Evolutionary conservation across 2,329 filamentous ascomycete species (phyloP).

Genomic region (Neurospora crassa): DNA sequence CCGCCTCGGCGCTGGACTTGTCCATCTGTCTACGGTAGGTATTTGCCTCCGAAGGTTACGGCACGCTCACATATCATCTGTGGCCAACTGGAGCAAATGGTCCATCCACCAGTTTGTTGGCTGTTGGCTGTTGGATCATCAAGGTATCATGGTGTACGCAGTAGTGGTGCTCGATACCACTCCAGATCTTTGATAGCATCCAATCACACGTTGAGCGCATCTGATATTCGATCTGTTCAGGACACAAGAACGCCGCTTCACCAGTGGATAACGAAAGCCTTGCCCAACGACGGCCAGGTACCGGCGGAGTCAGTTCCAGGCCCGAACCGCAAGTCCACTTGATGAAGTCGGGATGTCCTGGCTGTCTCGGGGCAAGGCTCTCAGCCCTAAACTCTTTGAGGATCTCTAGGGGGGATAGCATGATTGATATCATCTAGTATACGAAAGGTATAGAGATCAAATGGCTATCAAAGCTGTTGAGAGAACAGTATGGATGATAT

Average conservation of each 20-base stretch:
- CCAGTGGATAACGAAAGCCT: not conserved
- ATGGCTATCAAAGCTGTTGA: not conserved
- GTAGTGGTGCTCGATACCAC: not conserved
- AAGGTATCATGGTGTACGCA: not conserved
- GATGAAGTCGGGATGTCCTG: not conserved
- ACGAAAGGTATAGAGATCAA: not conserved
- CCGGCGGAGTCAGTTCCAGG: not conserved
- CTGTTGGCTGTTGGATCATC: not conserved
- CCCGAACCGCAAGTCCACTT: not conserved
- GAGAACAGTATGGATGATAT: not conserved
- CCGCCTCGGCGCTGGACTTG: not conserved
- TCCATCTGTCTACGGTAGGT: not conserved
- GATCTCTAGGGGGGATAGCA: not conserved
- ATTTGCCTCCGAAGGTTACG: not conserved
- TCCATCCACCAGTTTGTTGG: not conserved
- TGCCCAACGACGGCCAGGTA: not conserved
- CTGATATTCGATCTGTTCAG: not conserved
- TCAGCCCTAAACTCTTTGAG: not conserved
- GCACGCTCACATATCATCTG: not conserved
- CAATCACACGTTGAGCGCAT: not conserved
- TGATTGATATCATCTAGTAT: not conserved
- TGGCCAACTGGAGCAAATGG: not conserved
- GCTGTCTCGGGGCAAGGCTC: not conserved
- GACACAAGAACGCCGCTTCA: not conserved
- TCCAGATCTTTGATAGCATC: not conserved